Evolutionary conservation across 2,329 filamentous ascomycete genomes (phyloP), one percentile per base, ranked within the genome.

Genomic region (Monosporascus sp.): DNA sequence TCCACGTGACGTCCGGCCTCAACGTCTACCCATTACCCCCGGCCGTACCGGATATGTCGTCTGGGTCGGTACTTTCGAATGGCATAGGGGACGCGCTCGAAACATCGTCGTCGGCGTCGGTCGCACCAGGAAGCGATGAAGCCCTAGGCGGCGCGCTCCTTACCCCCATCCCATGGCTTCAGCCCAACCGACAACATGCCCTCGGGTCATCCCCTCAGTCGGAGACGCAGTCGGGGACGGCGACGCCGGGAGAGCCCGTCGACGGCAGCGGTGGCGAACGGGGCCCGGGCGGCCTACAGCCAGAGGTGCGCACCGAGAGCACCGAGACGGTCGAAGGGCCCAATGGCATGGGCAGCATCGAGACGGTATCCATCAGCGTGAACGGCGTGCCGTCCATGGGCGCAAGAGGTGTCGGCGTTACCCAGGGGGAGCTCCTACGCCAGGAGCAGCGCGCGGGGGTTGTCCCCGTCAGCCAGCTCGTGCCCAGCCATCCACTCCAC

Each of bases 121-220:
- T 74, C 14, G 68, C 72, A 0, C 74, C 93, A 7, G 92, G 91
- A 2, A 91, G 88, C 48, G 93, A 97, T 63, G 93, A 97, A 68
- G 88, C 87, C 14, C 76, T 97, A 1, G 93, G 93, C 22, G 94
- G 94, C 7, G 94, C 94, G 0, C 77, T 97, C 18, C 77, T 99
- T 49, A 97, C 93, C 1, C 94, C 93, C 1, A 97, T 99, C 53
- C 89, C 92, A 0, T 99, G 94, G 94, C 75, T 97, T 49, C 60
- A 68, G 20, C 59, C 59, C 41, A 65, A 64, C 50, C 56, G 55
- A 35, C 66, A 66, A 31, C 60, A 63, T 20, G 58, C 60, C 3
- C 55, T 61, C 45, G 50, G 59, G 17, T 51, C 52, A 5, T 50
- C 66, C 61, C 38, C 59, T 24, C 57, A 60, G 53, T 28, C 56